A percentile compares a stretch with the other conserved stretches of the same genome.
phyloP scores from a whole-genome alignment of 257 asterid species.

The Gentiana dahurica region DNA sequence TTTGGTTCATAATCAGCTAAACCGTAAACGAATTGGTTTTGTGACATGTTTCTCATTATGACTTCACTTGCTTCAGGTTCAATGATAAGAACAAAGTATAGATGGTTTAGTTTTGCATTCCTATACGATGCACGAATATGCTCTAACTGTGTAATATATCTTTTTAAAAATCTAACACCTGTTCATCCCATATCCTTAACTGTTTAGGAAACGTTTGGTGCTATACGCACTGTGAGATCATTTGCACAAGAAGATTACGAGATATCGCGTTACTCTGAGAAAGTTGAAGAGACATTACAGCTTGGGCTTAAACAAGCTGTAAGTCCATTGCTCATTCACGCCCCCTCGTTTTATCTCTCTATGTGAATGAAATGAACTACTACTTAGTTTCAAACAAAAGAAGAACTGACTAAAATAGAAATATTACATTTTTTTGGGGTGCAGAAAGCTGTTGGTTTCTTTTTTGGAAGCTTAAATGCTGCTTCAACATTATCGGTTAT shows the following conservation, averaged over 20 bases:
- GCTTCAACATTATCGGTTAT: conserved; percentile 80
- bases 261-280: conserved; percentile 55
- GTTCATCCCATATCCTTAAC: neutral
- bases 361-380: neutral
- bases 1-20: too few species aligned
- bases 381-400: neutral
- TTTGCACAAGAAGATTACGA: conserved; percentile 78
- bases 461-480: conserved; percentile 65
- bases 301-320: conserved; percentile 82
- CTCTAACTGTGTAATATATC: too few species aligned
- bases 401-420: conserved; percentile 1
- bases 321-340: conserved; percentile 22
- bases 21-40: neutral
- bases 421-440: conserved; percentile 14
- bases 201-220: conserved; percentile 70
- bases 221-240: conserved; percentile 77
- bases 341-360: conserved; percentile 4
- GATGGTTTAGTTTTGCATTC: too few species aligned
- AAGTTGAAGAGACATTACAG: conserved; percentile 65
- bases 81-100: too few species aligned
- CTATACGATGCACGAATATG: too few species aligned
- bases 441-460: conserved; percentile 62
- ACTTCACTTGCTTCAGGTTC: neutral
- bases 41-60: neutral
- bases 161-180: too few species aligned